phyloP scores from a whole-genome alignment of 228 moss, liverwort and hornwort species.

The Sphagnum fallax region DNA sequence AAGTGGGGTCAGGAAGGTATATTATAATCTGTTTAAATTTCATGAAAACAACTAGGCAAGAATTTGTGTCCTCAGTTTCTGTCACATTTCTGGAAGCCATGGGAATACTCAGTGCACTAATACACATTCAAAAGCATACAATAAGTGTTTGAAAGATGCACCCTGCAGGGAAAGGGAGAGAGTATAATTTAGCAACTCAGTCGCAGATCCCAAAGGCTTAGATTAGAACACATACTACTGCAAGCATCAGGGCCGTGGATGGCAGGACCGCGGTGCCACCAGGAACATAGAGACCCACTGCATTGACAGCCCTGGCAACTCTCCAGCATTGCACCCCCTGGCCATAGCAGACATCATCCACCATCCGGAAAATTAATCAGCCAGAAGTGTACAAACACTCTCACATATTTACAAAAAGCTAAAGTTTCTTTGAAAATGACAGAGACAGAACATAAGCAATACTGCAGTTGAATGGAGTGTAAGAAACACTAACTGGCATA shows the following conservation, averaged over 20 bases:
- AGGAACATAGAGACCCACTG: constrained; percentile 95
- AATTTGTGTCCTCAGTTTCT: no score
- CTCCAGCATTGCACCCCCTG: constrained; percentile 95
- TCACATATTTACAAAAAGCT: background rate
- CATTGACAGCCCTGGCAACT: constrained; percentile 84
- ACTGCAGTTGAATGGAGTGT: background rate
- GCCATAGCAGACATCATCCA: constrained; percentile 7
- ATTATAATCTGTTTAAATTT: no score
- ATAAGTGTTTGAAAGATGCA: no score
- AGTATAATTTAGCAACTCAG: background rate
- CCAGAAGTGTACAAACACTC: background rate
- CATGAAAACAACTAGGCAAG: no score
- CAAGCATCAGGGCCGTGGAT: constrained; percentile 95
- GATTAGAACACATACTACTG: constrained; percentile 55
- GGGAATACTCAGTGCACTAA: no score
- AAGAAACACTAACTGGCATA: constrained; percentile 75
- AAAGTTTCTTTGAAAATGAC: background rate
- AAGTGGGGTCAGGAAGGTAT: no score
- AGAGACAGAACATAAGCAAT: background rate
- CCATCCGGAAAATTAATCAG: background rate
- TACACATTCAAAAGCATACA: no score
- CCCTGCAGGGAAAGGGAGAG: background rate
- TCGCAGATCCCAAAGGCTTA: background rate
- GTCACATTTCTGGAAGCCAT: no score
- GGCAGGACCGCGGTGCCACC: constrained; percentile 99